Base-by-base conservation (phyloP, 2,329 filamentous ascomycete species). In the Cordyceps fumosorosea region DNA sequence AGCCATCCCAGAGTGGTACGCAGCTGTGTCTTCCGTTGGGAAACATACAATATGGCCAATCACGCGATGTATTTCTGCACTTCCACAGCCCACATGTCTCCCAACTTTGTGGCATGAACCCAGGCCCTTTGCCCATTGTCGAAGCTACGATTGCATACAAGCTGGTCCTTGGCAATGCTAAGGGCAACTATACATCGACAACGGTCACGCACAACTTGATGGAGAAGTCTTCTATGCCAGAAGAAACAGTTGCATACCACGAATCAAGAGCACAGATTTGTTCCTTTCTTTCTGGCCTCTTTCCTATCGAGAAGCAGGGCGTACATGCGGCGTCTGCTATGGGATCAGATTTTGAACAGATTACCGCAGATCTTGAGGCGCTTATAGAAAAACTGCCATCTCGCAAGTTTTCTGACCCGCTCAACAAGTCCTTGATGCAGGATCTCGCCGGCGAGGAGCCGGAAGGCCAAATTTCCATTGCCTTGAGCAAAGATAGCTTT, bases 21-120 rank as follows among this genome's bases (percentile, higher is more conserved):
- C 63, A 69, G 29, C 65, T 82, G 29, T 75, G 67, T 1, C 71
- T 84, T 26, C 60, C 69, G 0, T 69, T 85, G 3, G 80, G 81
- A 3, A 84, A 80, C 65, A 63, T 88, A 0, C 84, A 85, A 64
- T 87, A 83, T 60, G 84, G 83, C n/a, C 84, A 87, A 63, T 80
- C 82, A 0, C 78, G 84, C 3, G 82, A 86, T 62, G 72, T 87
- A 26, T 80, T 80, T 65, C 70, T 87, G 7, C 66, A 67, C 4
- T 73, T 73, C 63, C 68, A 70, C 42, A 69, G n/a, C 10, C 42
- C 40, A 3, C 24, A 56, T 51, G 56, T 29, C 1, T 44, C 58
- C 3, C 56, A 24, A 10, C 14, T 32, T 18, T 4, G 42, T 20
- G 24, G 42, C 32, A 44, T 55, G 22, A 20, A 55, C 34, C 12